Conservation (phyloP, 306 rosid species). For the Bauhinia variegata region DNA sequence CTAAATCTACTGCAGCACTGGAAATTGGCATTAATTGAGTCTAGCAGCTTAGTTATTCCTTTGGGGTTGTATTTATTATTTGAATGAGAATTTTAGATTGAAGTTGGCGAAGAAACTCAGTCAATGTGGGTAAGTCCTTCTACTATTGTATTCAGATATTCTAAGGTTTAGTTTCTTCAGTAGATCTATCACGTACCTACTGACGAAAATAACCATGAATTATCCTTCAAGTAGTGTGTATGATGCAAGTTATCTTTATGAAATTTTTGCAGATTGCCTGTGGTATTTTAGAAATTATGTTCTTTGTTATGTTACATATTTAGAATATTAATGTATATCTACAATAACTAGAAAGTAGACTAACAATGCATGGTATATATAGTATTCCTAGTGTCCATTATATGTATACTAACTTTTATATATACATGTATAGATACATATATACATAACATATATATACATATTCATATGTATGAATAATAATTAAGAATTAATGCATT, state of each 20-base stretch:
- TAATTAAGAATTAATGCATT: too few relatives aligned
- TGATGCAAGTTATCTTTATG: constrained; percentile 15
- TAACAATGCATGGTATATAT: not conserved
- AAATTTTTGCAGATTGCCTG: constrained; percentile 3
- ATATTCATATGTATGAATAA: too few relatives aligned
- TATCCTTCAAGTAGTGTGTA: constrained; percentile 1
- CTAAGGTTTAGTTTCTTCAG: not conserved
- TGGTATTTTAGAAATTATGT: constrained; percentile 12
- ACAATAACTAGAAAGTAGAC: not conserved
- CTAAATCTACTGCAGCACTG: constrained; percentile 24
- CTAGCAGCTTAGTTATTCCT: not conserved
- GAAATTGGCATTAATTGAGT: constrained; percentile 22
- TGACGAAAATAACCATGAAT: constrained; percentile 29
- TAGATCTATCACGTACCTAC: constrained; percentile 22
- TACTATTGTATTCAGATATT: constrained; percentile 16
- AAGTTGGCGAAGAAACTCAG: constrained; percentile 35
- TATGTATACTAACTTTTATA: not conserved
- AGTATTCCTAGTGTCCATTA: not conserved
- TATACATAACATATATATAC: too few relatives aligned
- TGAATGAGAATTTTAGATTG: constrained; percentile 40
- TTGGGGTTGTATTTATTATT: constrained; percentile 43
- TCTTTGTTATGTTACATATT: not conserved
- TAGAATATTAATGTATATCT: not conserved
- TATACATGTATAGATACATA: not conserved
- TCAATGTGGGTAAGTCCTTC: constrained; percentile 36